A percentile compares a stretch with the other conserved stretches of the same genome.
Evolutionary conservation across 768 basidiomycete genomes (phyloP).

Genomic region (Daedaleopsis sinensis): DNA sequence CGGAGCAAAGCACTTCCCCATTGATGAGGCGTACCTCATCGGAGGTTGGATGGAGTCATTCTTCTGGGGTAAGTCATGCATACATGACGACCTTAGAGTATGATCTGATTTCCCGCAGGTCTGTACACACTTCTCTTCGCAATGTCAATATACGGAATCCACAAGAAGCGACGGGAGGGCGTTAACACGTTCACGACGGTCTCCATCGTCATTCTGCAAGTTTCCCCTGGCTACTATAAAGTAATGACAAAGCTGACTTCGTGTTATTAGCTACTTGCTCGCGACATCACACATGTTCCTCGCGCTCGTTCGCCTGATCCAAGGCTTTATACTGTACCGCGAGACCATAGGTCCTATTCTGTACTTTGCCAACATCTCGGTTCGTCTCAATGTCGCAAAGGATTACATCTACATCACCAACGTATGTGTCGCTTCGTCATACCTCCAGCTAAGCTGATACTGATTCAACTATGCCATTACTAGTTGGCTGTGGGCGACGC

Average conservation of each 20-base stretch:
- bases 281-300: neutral
- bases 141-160: neutral
- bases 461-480: neutral
- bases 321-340: neutral
- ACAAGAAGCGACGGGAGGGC: neutral
- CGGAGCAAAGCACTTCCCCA: neutral
- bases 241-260: too few relatives aligned
- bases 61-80: neutral
- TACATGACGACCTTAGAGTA: neutral
- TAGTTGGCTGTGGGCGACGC: slow-evolving; percentile 10
- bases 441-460: neutral
- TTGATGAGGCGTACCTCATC: neutral
- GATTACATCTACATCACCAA: slow-evolving; percentile 19
- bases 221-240: neutral
- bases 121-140: neutral
- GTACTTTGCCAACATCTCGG: neutral
- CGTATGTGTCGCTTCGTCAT: slow-evolving; percentile 4
- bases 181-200: neutral
- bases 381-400: slow-evolving; percentile 4
- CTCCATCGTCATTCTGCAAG: neutral
- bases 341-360: neutral
- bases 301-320: neutral
- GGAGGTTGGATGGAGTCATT: neutral
- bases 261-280: slow-evolving; percentile 1
- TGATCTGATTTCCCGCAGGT: neutral